Base-by-base conservation (phyloP, 2,329 filamentous ascomycete genomes). In the Alternaria tenuissima region DNA sequence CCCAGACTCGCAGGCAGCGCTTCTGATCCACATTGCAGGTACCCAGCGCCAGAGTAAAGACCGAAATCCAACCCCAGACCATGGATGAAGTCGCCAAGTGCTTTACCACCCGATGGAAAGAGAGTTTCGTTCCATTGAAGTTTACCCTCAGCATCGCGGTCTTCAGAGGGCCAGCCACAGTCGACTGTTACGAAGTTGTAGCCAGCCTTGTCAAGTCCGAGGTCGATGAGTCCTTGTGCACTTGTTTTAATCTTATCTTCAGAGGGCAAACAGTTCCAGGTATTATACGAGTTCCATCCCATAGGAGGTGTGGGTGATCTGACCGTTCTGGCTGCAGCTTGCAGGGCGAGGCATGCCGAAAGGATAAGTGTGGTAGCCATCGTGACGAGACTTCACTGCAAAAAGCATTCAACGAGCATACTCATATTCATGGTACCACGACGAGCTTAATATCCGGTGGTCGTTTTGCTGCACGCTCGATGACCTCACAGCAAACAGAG, bases 201-300 rank as follows among this genome's bases (percentile, higher is more conserved):
- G 6, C 87, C 87, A 0, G 85, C 74, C 3, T 81, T 78, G 0
- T 80, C 78, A 1, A 88, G 79, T 0, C 85, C 85, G 0, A 85
- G 75, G 43, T 84, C 81, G 0, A 87, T 79, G 0, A 89, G 72
- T 0, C 84, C 86, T 42, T 85, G 76, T 0, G 85, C 84, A 57
- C 86, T 88, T 3, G 78, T 74, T 42, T 82, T 80, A 24, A 87
- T 82, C 38, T 83, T 83, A 1, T 65, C 72, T 63, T 86, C 82
- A 41, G 77, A 83, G 0, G 83, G 83, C 1, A 74, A 73, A 68
- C 85, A 87, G 51, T 76, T 78, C 71, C 85, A 86, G 41, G 82
- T 78, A 55, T 89, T 89, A 65, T 88, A 88, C 2, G 82, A 84
- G 61, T 88, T 88, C 86, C 86, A 88, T 12, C 85, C 76, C 70